Percentiles rank a stretch among this genome's conserved stretches.
Conservation (phyloP, 2,329 filamentous ascomycete genomes). For the Ceratocystis destructans region DNA sequence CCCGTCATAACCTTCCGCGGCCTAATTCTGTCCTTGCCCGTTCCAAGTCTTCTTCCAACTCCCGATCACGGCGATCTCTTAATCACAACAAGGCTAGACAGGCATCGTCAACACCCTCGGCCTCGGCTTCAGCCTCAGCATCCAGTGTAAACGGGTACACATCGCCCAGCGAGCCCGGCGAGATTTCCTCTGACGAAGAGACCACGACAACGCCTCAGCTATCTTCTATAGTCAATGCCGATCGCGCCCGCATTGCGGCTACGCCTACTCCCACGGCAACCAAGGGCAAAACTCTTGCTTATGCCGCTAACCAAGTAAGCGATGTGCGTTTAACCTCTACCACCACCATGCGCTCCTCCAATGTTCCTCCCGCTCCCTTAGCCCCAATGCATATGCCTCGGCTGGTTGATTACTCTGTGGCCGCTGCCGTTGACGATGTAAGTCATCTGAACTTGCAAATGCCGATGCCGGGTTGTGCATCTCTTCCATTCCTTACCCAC, state of each 20-base stretch:
- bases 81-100: not conserved
- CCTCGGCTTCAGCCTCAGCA: not conserved
- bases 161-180: not conserved
- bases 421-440: not conserved
- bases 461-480: not conserved
- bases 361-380: not conserved
- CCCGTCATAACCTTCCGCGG: conserved; percentile 12
- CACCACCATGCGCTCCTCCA: not conserved
- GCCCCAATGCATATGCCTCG: not conserved
- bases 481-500: not conserved
- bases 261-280: not conserved
- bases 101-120: not conserved
- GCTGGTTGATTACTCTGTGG: not conserved
- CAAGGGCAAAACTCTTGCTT: not conserved
- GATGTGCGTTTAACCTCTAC: not conserved
- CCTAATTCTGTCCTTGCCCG: conserved; percentile 10
- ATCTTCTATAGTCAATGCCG: not conserved
- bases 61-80: not conserved
- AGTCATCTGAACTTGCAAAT: not conserved
- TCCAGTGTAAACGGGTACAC: not conserved
- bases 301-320: not conserved
- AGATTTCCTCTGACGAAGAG: not conserved
- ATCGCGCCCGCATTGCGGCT: conserved; percentile 1
- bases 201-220: not conserved
- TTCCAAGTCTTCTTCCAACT: not conserved